phyloP scores from a whole-genome alignment of 2,329 filamentous ascomycete species.

The Pseudogymnoascus sp. region DNA sequence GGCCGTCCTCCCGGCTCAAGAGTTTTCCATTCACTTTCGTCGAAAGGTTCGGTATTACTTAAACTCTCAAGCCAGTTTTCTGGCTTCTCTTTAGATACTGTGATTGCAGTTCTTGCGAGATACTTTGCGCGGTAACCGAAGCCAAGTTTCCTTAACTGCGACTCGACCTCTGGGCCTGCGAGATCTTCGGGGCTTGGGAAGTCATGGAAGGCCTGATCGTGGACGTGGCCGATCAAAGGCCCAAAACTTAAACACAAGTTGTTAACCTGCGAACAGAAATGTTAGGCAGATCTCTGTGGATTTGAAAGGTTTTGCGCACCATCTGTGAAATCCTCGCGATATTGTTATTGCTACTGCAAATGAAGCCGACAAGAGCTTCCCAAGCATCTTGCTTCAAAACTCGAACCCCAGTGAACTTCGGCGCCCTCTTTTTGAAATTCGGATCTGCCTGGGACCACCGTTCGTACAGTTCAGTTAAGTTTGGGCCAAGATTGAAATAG shows the following conservation, averaged over 20 bases:
- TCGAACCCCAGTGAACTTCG: constrained; percentile 80
- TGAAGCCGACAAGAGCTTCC: constrained; percentile 90
- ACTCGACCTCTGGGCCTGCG: constrained; percentile 67
- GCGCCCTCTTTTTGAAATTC: constrained; percentile 83
- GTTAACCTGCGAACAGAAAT: constrained; percentile 48
- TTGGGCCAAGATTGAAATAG: constrained; percentile 80
- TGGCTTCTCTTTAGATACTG: constrained; percentile 61
- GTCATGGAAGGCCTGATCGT: constrained; percentile 69
- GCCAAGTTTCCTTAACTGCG: constrained; percentile 70
- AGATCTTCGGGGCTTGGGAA: constrained; percentile 73
- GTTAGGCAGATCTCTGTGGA: not conserved
- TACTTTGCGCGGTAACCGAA: constrained; percentile 96
- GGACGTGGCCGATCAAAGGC: constrained; percentile 62
- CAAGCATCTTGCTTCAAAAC: constrained; percentile 93
- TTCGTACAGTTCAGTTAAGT: constrained; percentile 68
- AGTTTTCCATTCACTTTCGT: constrained; percentile 37
- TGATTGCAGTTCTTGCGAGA: constrained; percentile 74
- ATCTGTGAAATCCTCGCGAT: constrained; percentile 92
- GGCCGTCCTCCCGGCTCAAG: constrained; percentile 40
- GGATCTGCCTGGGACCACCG: constrained; percentile 80
- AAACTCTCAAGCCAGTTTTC: constrained; percentile 69
- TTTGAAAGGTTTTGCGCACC: constrained; percentile 41
- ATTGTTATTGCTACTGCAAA: constrained; percentile 99
- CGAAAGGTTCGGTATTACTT: constrained; percentile 61
- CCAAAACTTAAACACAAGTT: constrained; percentile 88